phyloP scores from a whole-genome alignment of 2,329 filamentous ascomycete species.

The Plectosphaerella cucumerina region DNA sequence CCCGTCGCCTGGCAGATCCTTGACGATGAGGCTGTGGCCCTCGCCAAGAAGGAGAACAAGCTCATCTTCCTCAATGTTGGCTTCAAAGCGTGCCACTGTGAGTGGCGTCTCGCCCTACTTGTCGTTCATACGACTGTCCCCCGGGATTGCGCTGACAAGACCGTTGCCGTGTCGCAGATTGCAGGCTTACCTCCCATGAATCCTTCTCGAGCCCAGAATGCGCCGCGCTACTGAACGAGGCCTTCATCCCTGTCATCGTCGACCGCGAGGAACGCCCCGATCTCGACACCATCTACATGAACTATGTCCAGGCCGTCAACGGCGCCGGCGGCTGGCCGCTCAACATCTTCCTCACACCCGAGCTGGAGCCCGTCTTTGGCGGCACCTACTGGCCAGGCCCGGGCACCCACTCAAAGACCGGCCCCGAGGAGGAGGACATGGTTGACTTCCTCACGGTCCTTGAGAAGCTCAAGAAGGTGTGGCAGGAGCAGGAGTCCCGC shows the following conservation, averaged over 20 bases:
- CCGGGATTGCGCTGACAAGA: slow-evolving; percentile 2
- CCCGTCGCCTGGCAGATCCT: slow-evolving; percentile 90
- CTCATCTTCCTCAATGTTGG: slow-evolving; percentile 92
- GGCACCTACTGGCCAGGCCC: slow-evolving; percentile 94
- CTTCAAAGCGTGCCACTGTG: slow-evolving; percentile 93
- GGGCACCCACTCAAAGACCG: slow-evolving; percentile 46
- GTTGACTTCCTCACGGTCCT: slow-evolving; percentile 82
- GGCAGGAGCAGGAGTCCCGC: slow-evolving; percentile 78
- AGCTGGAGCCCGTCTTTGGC: slow-evolving; percentile 90
- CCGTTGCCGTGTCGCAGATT: slow-evolving; percentile 50
- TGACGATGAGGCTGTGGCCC: slow-evolving; percentile 68
- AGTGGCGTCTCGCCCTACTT: slow-evolving; percentile 35
- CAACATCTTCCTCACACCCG: slow-evolving; percentile 93
- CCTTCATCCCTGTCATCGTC: slow-evolving; percentile 87
- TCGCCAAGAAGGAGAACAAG: slow-evolving; percentile 78
- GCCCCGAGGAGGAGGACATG: slow-evolving; percentile 48
- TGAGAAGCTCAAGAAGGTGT: slow-evolving; percentile 69
- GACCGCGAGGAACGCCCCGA: slow-evolving; percentile 93
- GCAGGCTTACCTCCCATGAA: slow-evolving; percentile 88
- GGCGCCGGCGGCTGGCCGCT: slow-evolving; percentile 90
- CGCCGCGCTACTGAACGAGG: slow-evolving; percentile 75
- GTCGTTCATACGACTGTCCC: neutral
- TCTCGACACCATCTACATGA: slow-evolving; percentile 96
- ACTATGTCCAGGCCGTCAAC: slow-evolving; percentile 91
- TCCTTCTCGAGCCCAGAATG: slow-evolving; percentile 82